Evolutionary conservation across 2,329 filamentous ascomycete genomes (phyloP).

Genomic region (Ophiocordyceps camponoti-leonardi): DNA sequence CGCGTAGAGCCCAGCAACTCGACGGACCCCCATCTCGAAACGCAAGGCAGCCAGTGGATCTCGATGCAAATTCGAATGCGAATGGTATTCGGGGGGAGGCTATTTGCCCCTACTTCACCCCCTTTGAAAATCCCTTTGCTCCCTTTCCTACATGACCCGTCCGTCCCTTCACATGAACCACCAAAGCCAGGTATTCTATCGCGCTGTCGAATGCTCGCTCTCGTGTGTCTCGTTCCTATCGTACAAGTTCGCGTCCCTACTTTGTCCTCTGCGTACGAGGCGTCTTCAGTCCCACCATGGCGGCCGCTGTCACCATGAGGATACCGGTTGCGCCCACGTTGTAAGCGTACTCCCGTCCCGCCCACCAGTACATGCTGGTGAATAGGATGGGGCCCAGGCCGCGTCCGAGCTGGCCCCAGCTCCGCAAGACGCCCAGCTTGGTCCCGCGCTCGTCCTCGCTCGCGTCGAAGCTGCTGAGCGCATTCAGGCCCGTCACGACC

Average conservation of each 20-base stretch:
- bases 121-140: no score
- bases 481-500: conserved; percentile 86
- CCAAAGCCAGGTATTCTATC: no score
- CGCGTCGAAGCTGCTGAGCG: conserved; percentile 81
- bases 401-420: conserved; percentile 72
- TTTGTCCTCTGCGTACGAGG: conserved; percentile 19
- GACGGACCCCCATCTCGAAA: conserved; percentile 16
- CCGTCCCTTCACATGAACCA: no score
- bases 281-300: conserved; percentile 54
- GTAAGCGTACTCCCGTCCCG: conserved; percentile 75
- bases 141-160: no score
- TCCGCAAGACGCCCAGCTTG: conserved; percentile 69
- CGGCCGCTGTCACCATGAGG: conserved; percentile 51
- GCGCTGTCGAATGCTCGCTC: no score
- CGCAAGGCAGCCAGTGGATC: conserved; percentile 17
- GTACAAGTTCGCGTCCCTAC: no score
- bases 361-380: conserved; percentile 97
- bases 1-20: conserved; percentile 18
- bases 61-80: conserved; percentile 17
- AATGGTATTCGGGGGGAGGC: conserved; percentile 7
- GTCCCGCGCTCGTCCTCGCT: conserved; percentile 62
- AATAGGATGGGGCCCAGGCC: conserved; percentile 79
- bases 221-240: no score
- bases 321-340: conserved; percentile 66
- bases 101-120: no score